Percentiles rank a stretch among this genome's conserved stretches.
phyloP scores from a whole-genome alignment of 768 basidiomycete species.

The Porphyrellus cyaneotinctus region DNA sequence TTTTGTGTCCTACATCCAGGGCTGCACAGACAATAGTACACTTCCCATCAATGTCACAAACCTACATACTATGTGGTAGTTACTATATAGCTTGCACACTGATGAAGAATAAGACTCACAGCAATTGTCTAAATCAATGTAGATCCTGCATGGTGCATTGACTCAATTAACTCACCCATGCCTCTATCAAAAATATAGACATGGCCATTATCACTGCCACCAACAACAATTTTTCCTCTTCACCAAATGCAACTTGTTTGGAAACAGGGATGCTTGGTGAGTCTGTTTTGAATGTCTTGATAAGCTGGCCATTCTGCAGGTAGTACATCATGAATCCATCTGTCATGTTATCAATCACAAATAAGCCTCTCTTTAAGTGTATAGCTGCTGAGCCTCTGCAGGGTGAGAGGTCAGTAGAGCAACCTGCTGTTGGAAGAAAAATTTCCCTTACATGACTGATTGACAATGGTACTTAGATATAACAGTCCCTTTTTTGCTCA shows the following conservation, averaged over 20 bases:
- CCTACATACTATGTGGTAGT: not conserved
- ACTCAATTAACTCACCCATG: not conserved
- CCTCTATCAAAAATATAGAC: not conserved
- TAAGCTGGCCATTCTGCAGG: not conserved
- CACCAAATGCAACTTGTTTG: not conserved
- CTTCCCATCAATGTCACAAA: not conserved
- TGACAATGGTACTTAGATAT: not conserved
- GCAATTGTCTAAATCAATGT: not conserved
- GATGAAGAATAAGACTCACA: not conserved
- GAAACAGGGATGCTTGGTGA: not conserved
- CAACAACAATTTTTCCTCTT: not conserved
- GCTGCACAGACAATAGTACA: not conserved
- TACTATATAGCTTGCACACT: not conserved
- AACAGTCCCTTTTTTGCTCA: not conserved
- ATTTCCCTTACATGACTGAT: not conserved
- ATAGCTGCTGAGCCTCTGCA: not conserved
- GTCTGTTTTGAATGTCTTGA: not conserved
- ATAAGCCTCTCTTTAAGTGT: not conserved
- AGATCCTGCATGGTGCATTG: not conserved
- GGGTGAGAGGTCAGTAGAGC: not conserved
- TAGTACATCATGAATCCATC: not conserved
- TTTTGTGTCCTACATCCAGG: not conserved
- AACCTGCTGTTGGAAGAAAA: no score
- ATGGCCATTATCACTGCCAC: not conserved
- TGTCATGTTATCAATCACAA: not conserved